Evolutionary conservation across 1,284 basidiomycete species (phyloP).

Genomic region (Dichomitus squalens): DNA sequence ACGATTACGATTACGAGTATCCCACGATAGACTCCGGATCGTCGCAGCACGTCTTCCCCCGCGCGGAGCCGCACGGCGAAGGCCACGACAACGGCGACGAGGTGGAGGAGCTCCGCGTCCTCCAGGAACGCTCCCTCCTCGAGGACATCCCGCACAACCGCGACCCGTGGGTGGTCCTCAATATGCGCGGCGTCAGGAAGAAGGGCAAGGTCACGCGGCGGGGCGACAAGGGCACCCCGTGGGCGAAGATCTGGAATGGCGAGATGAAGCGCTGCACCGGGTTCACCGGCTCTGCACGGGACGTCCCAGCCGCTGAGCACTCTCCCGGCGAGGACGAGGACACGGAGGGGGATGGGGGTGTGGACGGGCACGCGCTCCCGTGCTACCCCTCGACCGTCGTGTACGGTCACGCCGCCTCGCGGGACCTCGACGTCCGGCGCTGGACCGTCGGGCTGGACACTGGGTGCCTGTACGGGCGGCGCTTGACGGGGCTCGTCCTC

Average conservation of each 20-base stretch:
- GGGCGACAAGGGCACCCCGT: constrained; percentile 63
- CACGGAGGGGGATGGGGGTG: constrained; percentile 1
- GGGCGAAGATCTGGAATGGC: constrained; percentile 74
- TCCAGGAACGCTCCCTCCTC: constrained; percentile 64
- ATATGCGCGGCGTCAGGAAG: constrained; percentile 70
- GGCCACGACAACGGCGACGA: constrained; percentile 12
- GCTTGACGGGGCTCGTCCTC: constrained; percentile 63
- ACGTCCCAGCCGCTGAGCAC: constrained; percentile 2
- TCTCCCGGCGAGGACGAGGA: constrained; percentile 6
- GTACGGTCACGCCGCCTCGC: constrained; percentile 80
- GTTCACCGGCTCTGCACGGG: constrained; percentile 33
- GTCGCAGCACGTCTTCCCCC: constrained; percentile 7
- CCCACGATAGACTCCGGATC: constrained; percentile 4
- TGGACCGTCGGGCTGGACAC: constrained; percentile 84
- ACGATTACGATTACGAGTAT: constrained; percentile 11
- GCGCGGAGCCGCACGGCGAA: too few species aligned
- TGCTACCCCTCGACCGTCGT: constrained; percentile 80
- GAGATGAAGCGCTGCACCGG: constrained; percentile 71
- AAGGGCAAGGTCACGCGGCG: constrained; percentile 56
- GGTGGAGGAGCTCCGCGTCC: constrained; percentile 26
- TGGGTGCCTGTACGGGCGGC: constrained; percentile 72
- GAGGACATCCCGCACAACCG: constrained; percentile 70
- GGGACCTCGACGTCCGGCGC: constrained; percentile 76
- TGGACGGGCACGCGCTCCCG: constrained; percentile 39
- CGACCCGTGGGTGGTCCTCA: constrained; percentile 74